Evolutionary conservation across 2,329 filamentous ascomycete species (phyloP), one percentile per base, ranked within the genome.

Genomic region (Trichoderma lentiforme): DNA sequence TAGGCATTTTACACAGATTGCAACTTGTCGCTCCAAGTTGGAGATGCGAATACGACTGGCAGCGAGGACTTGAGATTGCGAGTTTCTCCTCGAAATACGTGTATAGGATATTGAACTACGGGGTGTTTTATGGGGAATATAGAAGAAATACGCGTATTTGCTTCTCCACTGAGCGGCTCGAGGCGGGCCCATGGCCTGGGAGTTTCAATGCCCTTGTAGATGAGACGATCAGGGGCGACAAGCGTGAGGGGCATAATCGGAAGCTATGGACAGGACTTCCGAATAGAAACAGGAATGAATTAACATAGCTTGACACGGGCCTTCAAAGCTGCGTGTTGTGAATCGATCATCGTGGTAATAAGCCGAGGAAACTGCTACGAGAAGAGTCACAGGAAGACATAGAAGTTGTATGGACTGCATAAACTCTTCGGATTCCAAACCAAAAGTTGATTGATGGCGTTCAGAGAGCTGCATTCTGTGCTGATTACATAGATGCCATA

Each of bases 21-120:
- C 15, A 43, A 43, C 39, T 43, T n/a, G 32, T 11, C 21, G 24
- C 43, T 4, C 3, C 43, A 9, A 12, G 43, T n/a, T 65, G 18
- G 28, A 65, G 51, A 68, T 58, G 65, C 65, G 65, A 68, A 68
- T 68, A 68, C 65, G 65, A 68, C 43, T 30, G 6, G 11, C 28
- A 18, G 9, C 1, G 11, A 58, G 24, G 12, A 15, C 32, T 63
- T 32, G 18, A 24, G 8, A 60, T 14, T 60, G n/a, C 21, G 21
- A 21, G 58, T 30, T 24, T 34, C 28, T 60, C 28, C 56, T 60
- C 56, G 21, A 43, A 68, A 68, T 68, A 68, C 65, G 65, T 34
- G 64, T 57, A 53, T 56, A 30, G 32, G 6, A 39, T 43, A 28
- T 28, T 26, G n/a, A 51, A 14, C n/a, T 18, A 51, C 15, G 62